Base-by-base conservation (phyloP, 2,329 filamentous ascomycete genomes). In the Allantophomopsis cytisporea region DNA sequence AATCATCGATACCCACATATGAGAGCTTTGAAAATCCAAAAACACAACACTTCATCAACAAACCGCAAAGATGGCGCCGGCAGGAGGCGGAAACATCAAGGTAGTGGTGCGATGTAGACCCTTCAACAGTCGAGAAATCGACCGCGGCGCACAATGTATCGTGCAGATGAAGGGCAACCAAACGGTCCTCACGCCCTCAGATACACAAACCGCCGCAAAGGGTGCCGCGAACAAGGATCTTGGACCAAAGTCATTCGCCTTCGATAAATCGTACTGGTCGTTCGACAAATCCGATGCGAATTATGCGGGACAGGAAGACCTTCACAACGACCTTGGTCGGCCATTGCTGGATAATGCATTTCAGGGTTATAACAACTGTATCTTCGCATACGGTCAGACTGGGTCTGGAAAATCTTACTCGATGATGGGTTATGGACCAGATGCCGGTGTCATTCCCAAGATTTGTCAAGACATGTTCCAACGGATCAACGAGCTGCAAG, bases 361-460 rank as follows among this genome's bases (percentile, higher is more conserved):
- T 57, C 78, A 89, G 54, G 91, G 91, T 35, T 98, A 96, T 67
- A 96, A 98, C 69, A 98, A 96, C 61, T 98, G 91, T 69, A 98
- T 98, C 55, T 98, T 98, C 58, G 91, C 91, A 12, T 98, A 98
- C 57, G 91, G 91, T 14, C 91, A 98, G 66, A 98, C 91, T 2
- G 91, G 91, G 50, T 96, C 91, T 1, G 91, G 91, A 62, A 98
- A 98, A 65, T 95, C 87, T 13, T 98, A 98, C 61, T 95, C 88
- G 23, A 98, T 98, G 89, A 98, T 98, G 91, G 91, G 91, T 37
- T 98, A 96, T 62, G 91, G 91, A 39, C 82, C 89, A 54, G 89
- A 98, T 55, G 75, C 87, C 42, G 91, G 91, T 59, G 91, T 98
- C 47, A 96, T 96, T 45, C 91, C 93, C 35, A 83, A 79, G 54